Evolutionary conservation across 805 yeast species (phyloP), one percentile per base, ranked within the genome.

Genomic region (Saccharomycopsis selenospora): DNA sequence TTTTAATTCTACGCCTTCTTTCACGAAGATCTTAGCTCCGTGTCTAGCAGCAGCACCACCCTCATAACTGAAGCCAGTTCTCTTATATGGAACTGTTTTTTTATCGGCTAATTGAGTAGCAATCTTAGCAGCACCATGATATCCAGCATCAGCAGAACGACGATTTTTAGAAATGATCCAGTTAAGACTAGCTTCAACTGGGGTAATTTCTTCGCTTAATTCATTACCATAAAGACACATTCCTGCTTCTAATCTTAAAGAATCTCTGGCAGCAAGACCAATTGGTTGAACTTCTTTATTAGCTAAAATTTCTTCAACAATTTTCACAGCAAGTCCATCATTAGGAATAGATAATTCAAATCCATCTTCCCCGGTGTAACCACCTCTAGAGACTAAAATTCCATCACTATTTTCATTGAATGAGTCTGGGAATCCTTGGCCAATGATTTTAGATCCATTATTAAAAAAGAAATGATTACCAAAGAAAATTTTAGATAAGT

Each of bases 301-400:
- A 36, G 75, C 73, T 40, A 86, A 65, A 45, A 88, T 66, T 4
- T 75, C 70, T 50, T 75, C 67, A 40, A 93, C 79, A 56, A 93
- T 78, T 1, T 74, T 77, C 26, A 68, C 62, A 1, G 91, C 82
- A 20, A 72, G 62, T 46, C 71, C 67, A 43, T 64, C 59, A 48
- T 76, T 69, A 24, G 87, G 83, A 52, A 90, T 81, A 6, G 95
- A 81, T 50, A 91, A 76, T 65, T 93, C 99, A 65, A 93, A 91
- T 1, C 99, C 99, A 64, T 93, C 99, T 67, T 93, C 99, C 17
- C 99, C 99, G 4, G 99, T 93, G 70, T 93, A 93, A 2, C 99
- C 99, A 22, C 95, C 86, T 66, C 99, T 81, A 3, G 96, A 85
- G n/a, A 89, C 74, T 61, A 89, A 95, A 46, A 84, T 71, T 45